Conservation (phyloP, 2,329 filamentous ascomycete species). For the Boeremia exigua region DNA sequence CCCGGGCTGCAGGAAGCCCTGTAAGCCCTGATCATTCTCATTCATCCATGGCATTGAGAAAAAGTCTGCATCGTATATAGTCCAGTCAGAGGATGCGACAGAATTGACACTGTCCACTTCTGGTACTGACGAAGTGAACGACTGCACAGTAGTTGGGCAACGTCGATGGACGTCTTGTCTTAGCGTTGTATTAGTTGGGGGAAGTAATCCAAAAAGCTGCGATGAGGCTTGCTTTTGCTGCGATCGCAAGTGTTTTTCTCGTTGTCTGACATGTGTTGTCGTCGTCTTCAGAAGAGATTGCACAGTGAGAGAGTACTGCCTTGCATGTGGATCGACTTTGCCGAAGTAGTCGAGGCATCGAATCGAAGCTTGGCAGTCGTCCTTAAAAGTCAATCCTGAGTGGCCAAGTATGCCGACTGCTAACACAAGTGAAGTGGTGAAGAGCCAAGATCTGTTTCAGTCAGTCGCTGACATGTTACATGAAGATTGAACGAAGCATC, state of each 20-base stretch:
- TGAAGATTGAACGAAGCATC: background rate
- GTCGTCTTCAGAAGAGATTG: conserved; percentile 36
- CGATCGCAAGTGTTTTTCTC: conserved; percentile 29
- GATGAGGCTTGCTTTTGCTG: conserved; percentile 39
- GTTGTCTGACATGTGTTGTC: conserved; percentile 31
- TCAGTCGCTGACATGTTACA: background rate
- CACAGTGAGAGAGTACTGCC: conserved; percentile 37
- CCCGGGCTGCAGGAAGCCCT: conserved; percentile 41
- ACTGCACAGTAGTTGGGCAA: conserved; percentile 4
- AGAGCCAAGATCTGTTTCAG: conserved; percentile 36
- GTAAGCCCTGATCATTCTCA: conserved; percentile 40
- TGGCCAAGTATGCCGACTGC: conserved; percentile 35
- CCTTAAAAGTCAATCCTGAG: conserved; percentile 28
- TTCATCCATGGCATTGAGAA: conserved; percentile 39
- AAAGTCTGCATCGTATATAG: conserved; percentile 42
- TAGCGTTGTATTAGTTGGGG: conserved; percentile 14
- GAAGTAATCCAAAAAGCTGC: conserved; percentile 36
- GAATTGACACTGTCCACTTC: conserved; percentile 12
- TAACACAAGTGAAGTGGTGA: conserved; percentile 38
- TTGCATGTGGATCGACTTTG: conserved; percentile 36
- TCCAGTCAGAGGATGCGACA: conserved; percentile 33
- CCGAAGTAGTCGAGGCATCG: conserved; percentile 38
- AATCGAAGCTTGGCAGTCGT: conserved; percentile 32
- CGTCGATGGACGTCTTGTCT: conserved; percentile 3
- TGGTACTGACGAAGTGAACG: conserved; percentile 7